Evolutionary conservation across 2,329 filamentous ascomycete species (phyloP).

Genomic region (Ophiostoma sp.): DNA sequence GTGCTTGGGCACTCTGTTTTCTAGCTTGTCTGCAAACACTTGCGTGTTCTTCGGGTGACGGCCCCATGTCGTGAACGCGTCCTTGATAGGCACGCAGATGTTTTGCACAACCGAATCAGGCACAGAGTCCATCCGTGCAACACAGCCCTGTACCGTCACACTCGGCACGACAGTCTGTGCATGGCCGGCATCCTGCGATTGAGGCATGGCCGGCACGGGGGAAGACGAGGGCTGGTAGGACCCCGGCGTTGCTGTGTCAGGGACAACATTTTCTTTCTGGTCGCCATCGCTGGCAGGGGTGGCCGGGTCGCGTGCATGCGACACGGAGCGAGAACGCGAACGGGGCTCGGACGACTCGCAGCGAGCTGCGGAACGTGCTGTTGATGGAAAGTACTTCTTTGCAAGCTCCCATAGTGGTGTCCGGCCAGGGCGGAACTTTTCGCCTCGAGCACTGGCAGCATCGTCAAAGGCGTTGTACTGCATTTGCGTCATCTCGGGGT

Average conservation of each 20-base stretch:
- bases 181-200: constrained; percentile 15
- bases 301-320: background rate
- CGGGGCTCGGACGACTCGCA: constrained; percentile 21
- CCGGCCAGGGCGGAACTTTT: constrained; percentile 50
- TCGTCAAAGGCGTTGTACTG: constrained; percentile 52
- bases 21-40: constrained; percentile 56
- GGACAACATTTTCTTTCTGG: constrained; percentile 24
- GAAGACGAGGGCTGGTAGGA: constrained; percentile 10
- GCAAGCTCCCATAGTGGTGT: constrained; percentile 52
- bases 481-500: constrained; percentile 59
- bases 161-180: constrained; percentile 23
- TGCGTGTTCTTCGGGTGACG: constrained; percentile 63
- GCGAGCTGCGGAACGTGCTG: constrained; percentile 6
- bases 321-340: constrained; percentile 17
- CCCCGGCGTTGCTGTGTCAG: constrained; percentile 13
- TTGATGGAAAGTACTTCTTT: constrained; percentile 54
- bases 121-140: constrained; percentile 55
- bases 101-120: constrained; percentile 59
- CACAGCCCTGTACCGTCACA: constrained; percentile 12
- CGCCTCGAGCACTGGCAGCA: constrained; percentile 47
- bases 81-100: constrained; percentile 60
- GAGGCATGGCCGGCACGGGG: background rate
- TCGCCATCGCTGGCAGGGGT: constrained; percentile 21
- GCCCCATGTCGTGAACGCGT: constrained; percentile 71
- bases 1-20: constrained; percentile 72